Percentiles rank a stretch among this genome's conserved stretches.
Evolutionary conservation across 495 filamentous ascomycete species (phyloP).

Genomic region (Chlorociboria aeruginascens): DNA sequence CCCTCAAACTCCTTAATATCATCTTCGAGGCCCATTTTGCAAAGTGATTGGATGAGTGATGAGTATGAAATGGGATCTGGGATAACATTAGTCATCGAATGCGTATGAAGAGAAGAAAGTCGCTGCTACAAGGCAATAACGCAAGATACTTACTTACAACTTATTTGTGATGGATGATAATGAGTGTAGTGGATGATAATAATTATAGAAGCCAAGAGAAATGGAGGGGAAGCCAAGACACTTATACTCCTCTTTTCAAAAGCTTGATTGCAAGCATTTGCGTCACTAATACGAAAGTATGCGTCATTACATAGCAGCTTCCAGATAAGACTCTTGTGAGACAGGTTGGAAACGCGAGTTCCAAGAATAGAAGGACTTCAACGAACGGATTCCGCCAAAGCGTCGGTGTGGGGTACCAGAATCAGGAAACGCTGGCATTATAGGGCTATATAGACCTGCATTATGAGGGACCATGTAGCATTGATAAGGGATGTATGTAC

Average conservation of each 20-base stretch:
- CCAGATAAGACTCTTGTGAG: too few species aligned
- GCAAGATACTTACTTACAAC: neutral
- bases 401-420: too few species aligned
- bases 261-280: neutral
- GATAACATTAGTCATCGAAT: neutral
- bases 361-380: too few species aligned
- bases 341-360: too few species aligned
- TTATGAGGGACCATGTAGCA: too few species aligned
- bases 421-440: too few species aligned
- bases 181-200: slow-evolving; percentile 1
- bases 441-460: too few species aligned
- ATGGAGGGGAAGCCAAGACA: slow-evolving; percentile 5
- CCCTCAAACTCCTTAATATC: slow-evolving; percentile 19
- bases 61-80: neutral
- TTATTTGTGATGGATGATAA: neutral
- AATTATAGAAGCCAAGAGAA: slow-evolving; percentile 3
- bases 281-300: too few species aligned
- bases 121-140: neutral
- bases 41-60: slow-evolving; percentile 2
- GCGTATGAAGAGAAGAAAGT: neutral
- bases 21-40: slow-evolving; percentile 14
- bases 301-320: too few species aligned
- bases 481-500: too few species aligned
- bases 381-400: too few species aligned
- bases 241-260: neutral